Percentiles rank a stretch among this genome's conserved stretches.
These are phyloP conservation scores for Tetrahymena borealis DNA, from an alignment of 73 alveolate genomes.

Conservation along the genomic window DNA sequence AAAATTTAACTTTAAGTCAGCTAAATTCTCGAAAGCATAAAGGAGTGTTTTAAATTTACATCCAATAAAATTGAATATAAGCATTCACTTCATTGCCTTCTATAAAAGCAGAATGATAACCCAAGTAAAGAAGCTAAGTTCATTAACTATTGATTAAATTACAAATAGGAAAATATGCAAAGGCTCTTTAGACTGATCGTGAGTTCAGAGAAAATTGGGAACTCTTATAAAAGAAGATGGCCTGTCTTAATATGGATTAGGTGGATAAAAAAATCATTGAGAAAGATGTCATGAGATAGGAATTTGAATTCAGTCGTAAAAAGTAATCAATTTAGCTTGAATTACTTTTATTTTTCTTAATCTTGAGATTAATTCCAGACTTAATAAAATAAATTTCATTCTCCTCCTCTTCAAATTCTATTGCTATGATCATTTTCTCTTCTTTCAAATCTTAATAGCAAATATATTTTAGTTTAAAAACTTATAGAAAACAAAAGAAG, in stretches of 20 bases:
- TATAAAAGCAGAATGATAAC: too few species aligned
- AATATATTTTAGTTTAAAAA: too few species aligned
- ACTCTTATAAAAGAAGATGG: conserved; percentile 1
- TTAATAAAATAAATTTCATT: too few species aligned
- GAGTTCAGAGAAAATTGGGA: background rate
- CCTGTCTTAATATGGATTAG: background rate
- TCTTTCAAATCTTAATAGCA: too few species aligned
- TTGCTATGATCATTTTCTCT: too few species aligned
- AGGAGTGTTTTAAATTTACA: background rate
- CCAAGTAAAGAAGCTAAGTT: background rate
- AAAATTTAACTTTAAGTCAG: background rate
- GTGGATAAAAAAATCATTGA: background rate
- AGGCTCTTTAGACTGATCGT: background rate
- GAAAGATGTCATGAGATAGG: background rate
- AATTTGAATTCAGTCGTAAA: background rate
- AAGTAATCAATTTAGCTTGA: background rate
- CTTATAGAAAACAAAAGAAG: too few species aligned
- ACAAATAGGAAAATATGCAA: background rate
- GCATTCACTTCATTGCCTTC: too few species aligned
- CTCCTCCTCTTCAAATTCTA: too few species aligned
- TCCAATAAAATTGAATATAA: too few species aligned
- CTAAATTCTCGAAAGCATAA: background rate
- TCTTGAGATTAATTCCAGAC: background rate
- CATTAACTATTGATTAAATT: background rate
- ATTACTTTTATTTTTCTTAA: background rate